Evolutionary conservation across 805 yeast genomes (phyloP).

Genomic region (Nakazawaea peltata): DNA sequence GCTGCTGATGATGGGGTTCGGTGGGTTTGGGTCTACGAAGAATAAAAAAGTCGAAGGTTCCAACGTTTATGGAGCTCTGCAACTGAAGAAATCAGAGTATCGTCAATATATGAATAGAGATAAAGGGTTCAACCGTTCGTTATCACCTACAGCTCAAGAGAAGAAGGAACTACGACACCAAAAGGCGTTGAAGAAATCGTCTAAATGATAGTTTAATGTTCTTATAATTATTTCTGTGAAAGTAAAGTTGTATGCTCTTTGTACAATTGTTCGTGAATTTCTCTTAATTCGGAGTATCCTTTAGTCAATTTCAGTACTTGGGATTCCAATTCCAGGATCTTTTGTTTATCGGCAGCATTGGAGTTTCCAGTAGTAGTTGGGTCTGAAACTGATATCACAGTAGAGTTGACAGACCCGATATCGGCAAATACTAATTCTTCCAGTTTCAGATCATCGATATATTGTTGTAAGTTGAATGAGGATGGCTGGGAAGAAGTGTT

Average conservation of each 20-base stretch:
- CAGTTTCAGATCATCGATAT: constrained; percentile 37
- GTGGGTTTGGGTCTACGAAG: constrained; percentile 46
- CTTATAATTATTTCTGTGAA: too few relatives aligned
- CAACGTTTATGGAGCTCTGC: constrained; percentile 32
- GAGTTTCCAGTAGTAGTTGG: constrained; percentile 11
- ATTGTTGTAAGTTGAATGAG: constrained; percentile 33
- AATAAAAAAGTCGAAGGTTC: constrained; percentile 46
- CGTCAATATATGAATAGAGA: constrained; percentile 55
- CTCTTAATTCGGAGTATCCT: constrained; percentile 52
- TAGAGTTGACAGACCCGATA: constrained; percentile 30
- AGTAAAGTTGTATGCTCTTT: constrained; percentile 36
- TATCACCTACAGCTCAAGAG: constrained; percentile 35
- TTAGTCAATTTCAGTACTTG: constrained; percentile 42
- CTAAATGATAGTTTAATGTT: constrained; percentile 6
- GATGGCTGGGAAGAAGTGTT: constrained; percentile 12
- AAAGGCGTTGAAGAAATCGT: constrained; percentile 5
- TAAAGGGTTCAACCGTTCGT: constrained; percentile 47
- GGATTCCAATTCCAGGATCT: constrained; percentile 29
- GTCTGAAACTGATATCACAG: too few relatives aligned
- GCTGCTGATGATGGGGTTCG: constrained; percentile 45
- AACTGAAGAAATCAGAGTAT: constrained; percentile 34
- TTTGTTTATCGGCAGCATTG: constrained; percentile 17
- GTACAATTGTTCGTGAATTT: constrained; percentile 51
- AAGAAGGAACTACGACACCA: too few relatives aligned
- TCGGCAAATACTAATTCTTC: constrained; percentile 48